phyloP scores from a whole-genome alignment of 176 grass and related monocot species.

The Cenchrus americanus region DNA sequence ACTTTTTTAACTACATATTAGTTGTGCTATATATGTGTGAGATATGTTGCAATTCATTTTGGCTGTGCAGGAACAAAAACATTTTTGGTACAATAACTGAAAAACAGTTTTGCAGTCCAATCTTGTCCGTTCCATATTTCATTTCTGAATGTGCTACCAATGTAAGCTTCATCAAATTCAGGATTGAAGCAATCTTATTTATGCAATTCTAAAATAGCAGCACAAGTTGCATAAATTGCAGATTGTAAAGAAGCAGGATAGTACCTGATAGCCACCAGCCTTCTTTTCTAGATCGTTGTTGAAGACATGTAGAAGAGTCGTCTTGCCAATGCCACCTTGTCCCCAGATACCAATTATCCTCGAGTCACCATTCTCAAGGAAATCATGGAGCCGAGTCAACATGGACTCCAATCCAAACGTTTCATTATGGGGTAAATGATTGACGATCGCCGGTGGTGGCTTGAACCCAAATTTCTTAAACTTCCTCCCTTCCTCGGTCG shows the following conservation, averaged over 20 bases:
- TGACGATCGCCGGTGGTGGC: conserved; percentile 33
- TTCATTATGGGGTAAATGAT: not conserved
- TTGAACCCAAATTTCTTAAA: conserved; percentile 46
- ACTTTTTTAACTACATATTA: too few species aligned
- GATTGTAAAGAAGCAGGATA: not conserved
- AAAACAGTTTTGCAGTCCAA: not conserved
- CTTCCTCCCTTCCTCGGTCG: conserved; percentile 24
- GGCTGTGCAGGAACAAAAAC: not conserved
- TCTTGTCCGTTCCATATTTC: not conserved
- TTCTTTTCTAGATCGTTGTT: conserved; percentile 62
- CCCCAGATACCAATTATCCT: conserved; percentile 72
- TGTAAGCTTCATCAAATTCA: not conserved
- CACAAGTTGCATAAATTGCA: not conserved
- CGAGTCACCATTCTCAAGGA: conserved; percentile 46
- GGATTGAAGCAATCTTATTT: not conserved
- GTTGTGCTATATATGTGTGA: too few species aligned
- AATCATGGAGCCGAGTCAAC: conserved; percentile 25
- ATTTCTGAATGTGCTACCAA: not conserved
- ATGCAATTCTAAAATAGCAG: not conserved
- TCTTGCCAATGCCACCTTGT: conserved; percentile 75
- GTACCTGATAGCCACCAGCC: conserved; percentile 49
- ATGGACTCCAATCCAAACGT: conserved; percentile 61
- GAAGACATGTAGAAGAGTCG: conserved; percentile 64
- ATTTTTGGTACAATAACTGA: not conserved
- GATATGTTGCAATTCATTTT: not conserved